phyloP scores from a whole-genome alignment of 2,329 filamentous ascomycete species.

The Sclerotinia borealis region DNA sequence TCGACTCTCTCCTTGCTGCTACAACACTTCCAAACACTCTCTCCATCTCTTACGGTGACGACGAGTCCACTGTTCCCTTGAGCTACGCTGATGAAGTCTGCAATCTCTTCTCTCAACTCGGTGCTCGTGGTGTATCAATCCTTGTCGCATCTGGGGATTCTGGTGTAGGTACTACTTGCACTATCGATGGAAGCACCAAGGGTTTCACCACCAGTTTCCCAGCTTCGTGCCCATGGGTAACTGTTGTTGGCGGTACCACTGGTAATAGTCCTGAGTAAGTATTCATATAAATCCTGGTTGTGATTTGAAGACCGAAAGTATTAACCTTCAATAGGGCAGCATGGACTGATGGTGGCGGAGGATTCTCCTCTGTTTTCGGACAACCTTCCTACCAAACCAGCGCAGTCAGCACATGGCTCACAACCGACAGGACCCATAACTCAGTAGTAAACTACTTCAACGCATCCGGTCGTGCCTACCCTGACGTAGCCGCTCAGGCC shows the following conservation, averaged over 20 bases:
- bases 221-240: conserved; percentile 46
- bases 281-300: background rate
- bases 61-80: conserved; percentile 47
- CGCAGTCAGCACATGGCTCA: conserved; percentile 39
- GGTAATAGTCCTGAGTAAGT: conserved; percentile 22
- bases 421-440: conserved; percentile 41
- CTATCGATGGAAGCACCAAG: conserved; percentile 30
- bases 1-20: conserved; percentile 51
- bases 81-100: conserved; percentile 49
- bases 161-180: conserved; percentile 36
- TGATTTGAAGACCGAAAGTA: background rate
- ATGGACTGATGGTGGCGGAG: conserved; percentile 34
- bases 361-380: conserved; percentile 39
- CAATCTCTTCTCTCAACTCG: conserved; percentile 48
- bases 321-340: conserved; percentile 13
- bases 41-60: conserved; percentile 50
- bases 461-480: conserved; percentile 41
- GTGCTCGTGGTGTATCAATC: conserved; percentile 43
- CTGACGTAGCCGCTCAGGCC: conserved; percentile 50
- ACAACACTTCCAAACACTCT: conserved; percentile 52
- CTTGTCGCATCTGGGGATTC: conserved; percentile 44
- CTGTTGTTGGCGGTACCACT: conserved; percentile 38
- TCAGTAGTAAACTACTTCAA: conserved; percentile 42
- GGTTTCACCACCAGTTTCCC: conserved; percentile 46
- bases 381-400: conserved; percentile 38